Evolutionary conservation across 805 yeast genomes (phyloP).

Genomic region (Starmera dryadoides): DNA sequence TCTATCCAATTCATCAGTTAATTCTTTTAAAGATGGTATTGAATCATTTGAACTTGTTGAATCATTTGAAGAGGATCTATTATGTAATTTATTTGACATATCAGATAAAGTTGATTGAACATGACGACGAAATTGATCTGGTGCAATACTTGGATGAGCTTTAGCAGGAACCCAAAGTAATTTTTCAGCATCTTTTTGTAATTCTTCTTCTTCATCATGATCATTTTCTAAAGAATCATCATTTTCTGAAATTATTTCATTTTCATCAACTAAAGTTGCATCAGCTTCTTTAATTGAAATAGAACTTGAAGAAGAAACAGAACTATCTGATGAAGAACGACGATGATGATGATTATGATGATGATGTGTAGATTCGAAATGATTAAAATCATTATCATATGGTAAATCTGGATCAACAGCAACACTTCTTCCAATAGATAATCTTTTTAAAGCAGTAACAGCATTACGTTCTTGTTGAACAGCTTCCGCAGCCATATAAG

Average conservation of each 20-base stretch:
- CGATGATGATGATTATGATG: constrained; percentile 6
- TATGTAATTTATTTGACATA: constrained; percentile 11
- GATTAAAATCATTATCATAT: constrained; percentile 22
- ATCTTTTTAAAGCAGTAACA: constrained; percentile 65
- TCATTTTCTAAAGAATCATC: neutral
- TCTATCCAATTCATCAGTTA: constrained; percentile 68
- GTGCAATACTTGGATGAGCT: constrained; percentile 91
- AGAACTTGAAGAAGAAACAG: constrained; percentile 4
- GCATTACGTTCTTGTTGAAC: constrained; percentile 68
- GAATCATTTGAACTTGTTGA: constrained; percentile 5
- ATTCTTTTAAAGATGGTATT: constrained; percentile 61
- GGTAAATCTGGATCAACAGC: constrained; percentile 69
- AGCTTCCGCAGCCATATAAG: constrained; percentile 62
- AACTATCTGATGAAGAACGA: constrained; percentile 9
- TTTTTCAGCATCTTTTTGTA: constrained; percentile 31
- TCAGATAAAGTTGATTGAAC: constrained; percentile 38
- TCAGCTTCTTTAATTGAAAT: constrained; percentile 2
- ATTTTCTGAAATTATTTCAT: neutral
- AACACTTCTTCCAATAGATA: constrained; percentile 56
- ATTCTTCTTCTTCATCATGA: neutral
- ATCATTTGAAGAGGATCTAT: neutral
- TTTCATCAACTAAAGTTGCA: constrained; percentile 4
- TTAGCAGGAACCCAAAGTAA: constrained; percentile 94
- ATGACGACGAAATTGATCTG: constrained; percentile 71
- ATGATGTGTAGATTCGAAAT: constrained; percentile 19